Base-by-base conservation (phyloP, 2,329 filamentous ascomycete genomes). In the Ceratocystis colombiana region DNA sequence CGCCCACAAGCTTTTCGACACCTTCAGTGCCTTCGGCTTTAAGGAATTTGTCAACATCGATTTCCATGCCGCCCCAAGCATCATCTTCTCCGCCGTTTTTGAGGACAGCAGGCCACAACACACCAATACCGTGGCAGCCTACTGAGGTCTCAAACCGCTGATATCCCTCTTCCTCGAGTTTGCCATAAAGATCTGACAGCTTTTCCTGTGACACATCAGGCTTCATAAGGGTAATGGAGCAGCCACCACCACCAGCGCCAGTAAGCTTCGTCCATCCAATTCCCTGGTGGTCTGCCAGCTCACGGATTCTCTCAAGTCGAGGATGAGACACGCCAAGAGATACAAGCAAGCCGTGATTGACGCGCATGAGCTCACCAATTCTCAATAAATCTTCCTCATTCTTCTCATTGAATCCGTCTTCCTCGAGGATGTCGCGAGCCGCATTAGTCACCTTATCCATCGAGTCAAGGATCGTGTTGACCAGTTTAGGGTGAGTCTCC, bases 221-320 rank as follows among this genome's bases (percentile, higher is more conserved):
- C 70, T 87, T 88, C 62, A 99, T 79, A 3, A 99, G 79, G 0
- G 93, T 95, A 71, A 99, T 97, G 2, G 92, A 93, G 75, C 95
- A 97, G 2, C 94, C 94, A 66, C 94, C 95, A 12, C 94, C 95
- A 25, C 94, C 94, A 1, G 94, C 94, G 44, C 94, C 94, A 0
- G 94, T 99, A 67, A 99, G 82, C 75, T 99, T 99, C 12, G 94
- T 96, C 92, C 92, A 99, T 37, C 94, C 94, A 66, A 96, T 88
- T 50, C 88, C 88, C 66, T 90, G 84, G 71, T 94, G 86, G 70
- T 99, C 93, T 62, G 96, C 88, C 30, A 99, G 79, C 76, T 96
- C 93, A 69, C 94, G 86, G 71, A 99, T 86, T 41, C 93, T 85
- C 77, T 99, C 94, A 30, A 99, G 81, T 61, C 91, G 87, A 0